phyloP scores from a whole-genome alignment of 495 filamentous ascomycete species.

The Penicillium cinerascens region DNA sequence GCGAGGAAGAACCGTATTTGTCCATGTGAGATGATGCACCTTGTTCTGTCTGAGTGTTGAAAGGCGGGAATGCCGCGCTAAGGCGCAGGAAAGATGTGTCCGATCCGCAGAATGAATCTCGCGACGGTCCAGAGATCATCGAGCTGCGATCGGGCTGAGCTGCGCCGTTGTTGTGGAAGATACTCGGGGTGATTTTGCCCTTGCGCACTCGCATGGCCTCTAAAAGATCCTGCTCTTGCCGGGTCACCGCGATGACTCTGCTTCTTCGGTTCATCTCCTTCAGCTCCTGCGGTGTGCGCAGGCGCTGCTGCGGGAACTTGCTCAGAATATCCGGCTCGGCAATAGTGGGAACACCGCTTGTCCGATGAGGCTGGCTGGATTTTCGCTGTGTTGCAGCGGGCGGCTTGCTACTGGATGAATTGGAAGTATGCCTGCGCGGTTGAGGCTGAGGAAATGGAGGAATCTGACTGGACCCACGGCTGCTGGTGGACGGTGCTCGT shows the following conservation, averaged over 20 bases:
- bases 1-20: slow-evolving; percentile 27
- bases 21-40: slow-evolving; percentile 27
- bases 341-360: slow-evolving; percentile 34
- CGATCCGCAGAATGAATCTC: slow-evolving; percentile 37
- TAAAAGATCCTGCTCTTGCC: slow-evolving; percentile 78
- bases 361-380: slow-evolving; percentile 27
- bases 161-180: slow-evolving; percentile 44
- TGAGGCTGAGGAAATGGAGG: slow-evolving; percentile 10
- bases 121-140: slow-evolving; percentile 32
- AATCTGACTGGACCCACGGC: slow-evolving; percentile 22
- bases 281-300: slow-evolving; percentile 17
- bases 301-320: slow-evolving; percentile 20
- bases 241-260: slow-evolving; percentile 79
- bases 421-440: slow-evolving; percentile 20
- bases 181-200: slow-evolving; percentile 69
- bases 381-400: slow-evolving; percentile 19
- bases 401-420: slow-evolving; percentile 27
- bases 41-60: slow-evolving; percentile 23
- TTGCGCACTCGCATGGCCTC: slow-evolving; percentile 77
- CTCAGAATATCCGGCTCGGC: slow-evolving; percentile 32
- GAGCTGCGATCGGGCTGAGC: slow-evolving; percentile 27
- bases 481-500: slow-evolving; percentile 28
- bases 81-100: slow-evolving; percentile 46
- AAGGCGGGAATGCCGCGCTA: slow-evolving; percentile 33
- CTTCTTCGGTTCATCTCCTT: slow-evolving; percentile 47